Percentiles rank a stretch among this genome's conserved stretches.
Evolutionary conservation across 306 rosid genomes (phyloP).

Genomic region (Lotus japonicus): DNA sequence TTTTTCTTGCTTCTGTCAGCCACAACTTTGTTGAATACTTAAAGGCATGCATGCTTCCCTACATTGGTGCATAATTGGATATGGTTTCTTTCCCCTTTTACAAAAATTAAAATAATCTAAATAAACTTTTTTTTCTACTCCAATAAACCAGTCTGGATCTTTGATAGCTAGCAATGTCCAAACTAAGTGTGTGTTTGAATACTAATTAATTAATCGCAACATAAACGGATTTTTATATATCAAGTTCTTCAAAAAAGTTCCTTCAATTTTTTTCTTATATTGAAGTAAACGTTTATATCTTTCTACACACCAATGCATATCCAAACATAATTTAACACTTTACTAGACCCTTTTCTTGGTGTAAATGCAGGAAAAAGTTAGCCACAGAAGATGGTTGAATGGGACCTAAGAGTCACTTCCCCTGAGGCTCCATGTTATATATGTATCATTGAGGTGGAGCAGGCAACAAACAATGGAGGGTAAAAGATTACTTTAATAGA

Average conservation of each 20-base stretch:
- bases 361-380: constrained; percentile 17
- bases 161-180: constrained; percentile 9
- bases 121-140: neutral
- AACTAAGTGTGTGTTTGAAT: neutral
- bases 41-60: constrained; percentile 34
- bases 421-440: neutral
- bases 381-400: constrained; percentile 15
- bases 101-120: constrained; percentile 9
- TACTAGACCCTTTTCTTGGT: constrained; percentile 14
- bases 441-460: constrained; percentile 22
- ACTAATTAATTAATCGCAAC: too few species aligned
- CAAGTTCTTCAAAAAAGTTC: too few species aligned
- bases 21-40: constrained; percentile 36
- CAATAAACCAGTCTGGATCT: constrained; percentile 12
- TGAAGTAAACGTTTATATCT: too few species aligned
- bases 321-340: neutral
- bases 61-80: constrained; percentile 17
- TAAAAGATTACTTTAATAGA: neutral
- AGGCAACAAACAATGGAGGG: constrained; percentile 3
- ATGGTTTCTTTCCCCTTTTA: neutral
- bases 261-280: too few species aligned
- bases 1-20: constrained; percentile 7
- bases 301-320: too few species aligned
- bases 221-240: too few species aligned
- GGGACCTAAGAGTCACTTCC: constrained; percentile 20